phyloP scores from a whole-genome alignment of 371 early-diverging fungal genomes.

The Apophysomyces elegans region DNA sequence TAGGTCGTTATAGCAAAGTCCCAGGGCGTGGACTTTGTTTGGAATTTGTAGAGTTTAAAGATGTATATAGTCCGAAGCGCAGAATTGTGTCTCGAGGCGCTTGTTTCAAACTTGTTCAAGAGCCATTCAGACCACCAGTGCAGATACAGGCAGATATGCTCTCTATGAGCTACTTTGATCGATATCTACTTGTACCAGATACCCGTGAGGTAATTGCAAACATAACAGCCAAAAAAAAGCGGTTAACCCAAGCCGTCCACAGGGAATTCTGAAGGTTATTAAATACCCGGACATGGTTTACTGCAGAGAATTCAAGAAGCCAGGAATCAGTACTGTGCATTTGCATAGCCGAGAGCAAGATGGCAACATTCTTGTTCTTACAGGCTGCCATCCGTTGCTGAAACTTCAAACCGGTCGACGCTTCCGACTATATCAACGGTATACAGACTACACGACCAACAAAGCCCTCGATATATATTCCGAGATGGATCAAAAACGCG shows the following conservation, averaged over 20 bases:
- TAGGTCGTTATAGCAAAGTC: constrained; percentile 9
- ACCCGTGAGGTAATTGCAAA: constrained; percentile 22
- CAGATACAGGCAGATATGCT: constrained; percentile 17
- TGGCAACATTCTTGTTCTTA: constrained; percentile 7
- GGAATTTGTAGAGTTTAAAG: constrained; percentile 6
- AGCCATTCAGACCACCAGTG: background rate
- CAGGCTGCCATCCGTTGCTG: constrained; percentile 17
- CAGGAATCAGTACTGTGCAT: constrained; percentile 10
- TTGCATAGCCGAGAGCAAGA: constrained; percentile 8
- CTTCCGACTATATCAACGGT: constrained; percentile 39
- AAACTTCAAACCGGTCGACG: background rate
- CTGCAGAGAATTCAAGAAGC: constrained; percentile 16
- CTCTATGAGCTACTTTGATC: background rate
- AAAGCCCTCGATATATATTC: constrained; percentile 26
- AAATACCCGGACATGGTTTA: constrained; percentile 36
- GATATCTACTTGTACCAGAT: constrained; percentile 43
- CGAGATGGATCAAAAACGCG: constrained; percentile 19
- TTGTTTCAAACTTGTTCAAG: constrained; percentile 17
- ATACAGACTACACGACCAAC: constrained; percentile 34
- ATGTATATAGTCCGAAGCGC: constrained; percentile 10
- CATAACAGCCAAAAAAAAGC: background rate
- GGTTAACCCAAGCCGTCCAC: background rate
- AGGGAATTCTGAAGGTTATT: constrained; percentile 40
- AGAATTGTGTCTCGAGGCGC: background rate
- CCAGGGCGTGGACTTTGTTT: constrained; percentile 19